Evolutionary conservation across 2,329 filamentous ascomycete genomes (phyloP).

Genomic region (Ophiostoma ulmi): DNA sequence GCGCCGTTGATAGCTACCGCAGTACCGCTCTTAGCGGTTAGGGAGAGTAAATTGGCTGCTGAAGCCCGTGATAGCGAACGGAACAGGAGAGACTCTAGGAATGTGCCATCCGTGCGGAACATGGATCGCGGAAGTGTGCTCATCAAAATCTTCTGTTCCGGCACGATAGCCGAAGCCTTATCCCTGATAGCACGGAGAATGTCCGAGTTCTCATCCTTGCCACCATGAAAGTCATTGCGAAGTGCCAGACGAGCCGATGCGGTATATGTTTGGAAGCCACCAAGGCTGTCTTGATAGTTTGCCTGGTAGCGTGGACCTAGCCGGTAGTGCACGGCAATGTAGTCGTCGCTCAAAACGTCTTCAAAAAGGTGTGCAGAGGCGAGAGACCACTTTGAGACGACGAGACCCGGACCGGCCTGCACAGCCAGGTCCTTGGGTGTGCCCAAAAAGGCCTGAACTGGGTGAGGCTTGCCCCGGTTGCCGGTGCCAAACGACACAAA

Average conservation of each 20-base stretch:
- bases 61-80: slow-evolving; percentile 70
- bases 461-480: slow-evolving; percentile 48
- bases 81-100: slow-evolving; percentile 70
- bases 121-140: slow-evolving; percentile 77
- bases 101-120: slow-evolving; percentile 73
- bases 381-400: slow-evolving; percentile 74
- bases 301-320: slow-evolving; percentile 88
- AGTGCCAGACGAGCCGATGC: slow-evolving; percentile 87
- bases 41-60: slow-evolving; percentile 60
- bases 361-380: slow-evolving; percentile 86
- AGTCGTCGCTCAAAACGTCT: slow-evolving; percentile 82
- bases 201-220: slow-evolving; percentile 85
- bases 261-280: slow-evolving; percentile 92
- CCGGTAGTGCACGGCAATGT: slow-evolving; percentile 83
- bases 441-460: slow-evolving; percentile 87
- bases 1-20: slow-evolving; percentile 84
- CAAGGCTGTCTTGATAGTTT: slow-evolving; percentile 94
- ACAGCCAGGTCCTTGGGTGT: slow-evolving; percentile 84
- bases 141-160: slow-evolving; percentile 74
- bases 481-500: slow-evolving; percentile 64
- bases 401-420: slow-evolving; percentile 64
- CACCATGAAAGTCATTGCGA: slow-evolving; percentile 85
- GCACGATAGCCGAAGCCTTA: slow-evolving; percentile 74
- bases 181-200: slow-evolving; percentile 83
- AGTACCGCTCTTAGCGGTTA: slow-evolving; percentile 68